Evolutionary conservation across 257 asterid genomes (phyloP).

Genomic region (Fraxinus cuspidata): DNA sequence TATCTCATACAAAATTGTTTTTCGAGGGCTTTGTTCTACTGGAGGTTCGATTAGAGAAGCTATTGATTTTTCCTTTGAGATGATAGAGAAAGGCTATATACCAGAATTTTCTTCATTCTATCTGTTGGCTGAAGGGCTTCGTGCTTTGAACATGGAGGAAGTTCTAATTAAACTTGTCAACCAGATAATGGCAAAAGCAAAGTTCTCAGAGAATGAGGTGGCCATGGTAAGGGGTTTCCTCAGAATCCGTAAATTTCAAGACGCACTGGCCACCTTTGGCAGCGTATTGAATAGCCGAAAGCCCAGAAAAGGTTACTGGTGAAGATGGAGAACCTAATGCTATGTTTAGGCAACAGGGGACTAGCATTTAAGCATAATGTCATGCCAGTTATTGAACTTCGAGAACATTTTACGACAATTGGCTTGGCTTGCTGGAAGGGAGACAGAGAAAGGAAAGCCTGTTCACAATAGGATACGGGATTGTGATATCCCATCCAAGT

Average conservation of each 20-base stretch:
- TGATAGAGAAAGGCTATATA: conserved; percentile 65
- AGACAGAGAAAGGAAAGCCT: neutral
- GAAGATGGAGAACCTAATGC: conserved; percentile 8
- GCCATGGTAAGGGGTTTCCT: conserved; percentile 74
- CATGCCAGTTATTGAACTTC: neutral
- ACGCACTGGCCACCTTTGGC: conserved; percentile 70
- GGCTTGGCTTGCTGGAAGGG: no score
- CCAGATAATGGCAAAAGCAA: conserved; percentile 59
- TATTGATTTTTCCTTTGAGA: conserved; percentile 75
- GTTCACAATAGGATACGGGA: neutral
- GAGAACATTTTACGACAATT: neutral
- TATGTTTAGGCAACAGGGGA: neutral
- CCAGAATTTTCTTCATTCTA: conserved; percentile 71
- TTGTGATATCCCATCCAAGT: neutral
- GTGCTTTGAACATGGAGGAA: conserved; percentile 75
- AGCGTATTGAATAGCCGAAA: conserved; percentile 53
- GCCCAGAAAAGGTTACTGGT: conserved; percentile 48
- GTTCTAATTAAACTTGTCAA: conserved; percentile 55
- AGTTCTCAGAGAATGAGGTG: conserved; percentile 60
- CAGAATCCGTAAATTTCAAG: conserved; percentile 68
- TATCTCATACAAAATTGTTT: conserved; percentile 64
- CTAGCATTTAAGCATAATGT: neutral
- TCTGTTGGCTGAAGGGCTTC: conserved; percentile 89
- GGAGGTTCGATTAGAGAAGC: conserved; percentile 92
- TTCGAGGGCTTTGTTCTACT: conserved; percentile 81